These are phyloP conservation scores for Polyporus arcularius DNA, from an alignment of 768 basidiomycete species.

Conservation along the genomic window DNA sequence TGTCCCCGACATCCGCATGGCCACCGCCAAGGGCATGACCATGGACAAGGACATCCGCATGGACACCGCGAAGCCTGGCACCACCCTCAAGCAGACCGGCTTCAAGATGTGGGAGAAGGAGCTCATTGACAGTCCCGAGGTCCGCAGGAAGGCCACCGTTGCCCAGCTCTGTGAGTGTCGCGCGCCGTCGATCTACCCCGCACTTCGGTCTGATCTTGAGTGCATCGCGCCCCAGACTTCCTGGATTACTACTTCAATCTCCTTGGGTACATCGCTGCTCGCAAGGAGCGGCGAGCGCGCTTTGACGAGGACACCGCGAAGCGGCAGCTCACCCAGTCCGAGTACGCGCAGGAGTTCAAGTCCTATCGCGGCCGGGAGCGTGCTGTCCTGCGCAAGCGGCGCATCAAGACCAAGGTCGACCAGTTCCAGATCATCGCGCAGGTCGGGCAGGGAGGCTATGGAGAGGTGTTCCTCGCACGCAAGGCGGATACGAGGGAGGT, in stretches of 20 bases:
- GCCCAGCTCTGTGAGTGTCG: constrained; percentile 85
- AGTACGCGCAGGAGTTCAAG: constrained; percentile 80
- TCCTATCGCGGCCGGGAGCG: constrained; percentile 95
- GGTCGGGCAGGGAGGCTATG: constrained; percentile 98
- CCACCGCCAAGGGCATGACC: constrained; percentile 58
- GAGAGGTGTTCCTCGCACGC: constrained; percentile 93
- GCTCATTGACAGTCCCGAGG: constrained; percentile 80
- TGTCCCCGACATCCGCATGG: constrained; percentile 59
- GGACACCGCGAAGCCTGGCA: constrained; percentile 59
- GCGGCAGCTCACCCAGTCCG: constrained; percentile 55
- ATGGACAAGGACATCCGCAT: constrained; percentile 61
- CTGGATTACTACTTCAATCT: constrained; percentile 98
- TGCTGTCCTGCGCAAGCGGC: constrained; percentile 86
- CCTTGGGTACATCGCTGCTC: constrained; percentile 82
- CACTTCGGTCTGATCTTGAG: background rate
- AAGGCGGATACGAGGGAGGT: constrained; percentile 96
- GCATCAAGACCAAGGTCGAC: constrained; percentile 89
- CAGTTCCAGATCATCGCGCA: constrained; percentile 99
- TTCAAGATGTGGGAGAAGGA: constrained; percentile 85
- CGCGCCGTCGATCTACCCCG: background rate
- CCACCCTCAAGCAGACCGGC: constrained; percentile 55
- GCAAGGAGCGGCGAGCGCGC: constrained; percentile 79
- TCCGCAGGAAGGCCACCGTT: constrained; percentile 93
- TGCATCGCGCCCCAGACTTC: constrained; percentile 60
- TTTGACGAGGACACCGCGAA: constrained; percentile 83